These are phyloP conservation scores for Aspergillus hancockii DNA, from an alignment of 495 filamentous ascomycete genomes.

Conservation along the genomic window DNA sequence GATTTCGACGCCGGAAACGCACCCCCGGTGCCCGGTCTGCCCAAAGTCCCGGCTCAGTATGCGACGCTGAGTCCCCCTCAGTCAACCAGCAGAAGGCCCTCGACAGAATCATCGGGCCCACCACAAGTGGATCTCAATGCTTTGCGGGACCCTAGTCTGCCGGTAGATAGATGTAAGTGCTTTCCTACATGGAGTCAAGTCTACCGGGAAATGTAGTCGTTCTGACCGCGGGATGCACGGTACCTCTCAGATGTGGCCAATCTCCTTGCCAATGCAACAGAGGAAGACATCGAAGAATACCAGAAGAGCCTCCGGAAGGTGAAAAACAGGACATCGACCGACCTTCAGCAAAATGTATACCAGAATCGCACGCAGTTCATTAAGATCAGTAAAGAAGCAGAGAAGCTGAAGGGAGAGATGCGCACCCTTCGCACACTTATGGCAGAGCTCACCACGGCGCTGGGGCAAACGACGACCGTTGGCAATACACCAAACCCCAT, in stretches of 20 bases:
- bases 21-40: constrained; percentile 65
- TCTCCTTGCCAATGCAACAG: constrained; percentile 87
- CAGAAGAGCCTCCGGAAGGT: constrained; percentile 73
- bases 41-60: constrained; percentile 54
- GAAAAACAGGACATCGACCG: constrained; percentile 78
- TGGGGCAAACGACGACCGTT: constrained; percentile 64
- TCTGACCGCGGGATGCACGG: constrained; percentile 1
- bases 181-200: background rate
- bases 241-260: constrained; percentile 65
- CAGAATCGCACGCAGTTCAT: constrained; percentile 99
- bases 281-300: constrained; percentile 86
- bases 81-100: constrained; percentile 48
- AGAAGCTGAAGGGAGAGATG: constrained; percentile 97
- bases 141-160: constrained; percentile 76
- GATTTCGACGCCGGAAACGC: constrained; percentile 61
- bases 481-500: constrained; percentile 44
- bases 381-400: constrained; percentile 97
- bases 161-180: constrained; percentile 60
- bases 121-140: constrained; percentile 66
- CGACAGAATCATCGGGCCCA: constrained; percentile 42
- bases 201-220: background rate
- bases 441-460: constrained; percentile 79
- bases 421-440: constrained; percentile 82
- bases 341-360: constrained; percentile 95
- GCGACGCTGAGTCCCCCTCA: constrained; percentile 46